These are phyloP conservation scores for Xylaria sp. DNA, from an alignment of 2,329 filamentous ascomycete species.

Conservation along the genomic window DNA sequence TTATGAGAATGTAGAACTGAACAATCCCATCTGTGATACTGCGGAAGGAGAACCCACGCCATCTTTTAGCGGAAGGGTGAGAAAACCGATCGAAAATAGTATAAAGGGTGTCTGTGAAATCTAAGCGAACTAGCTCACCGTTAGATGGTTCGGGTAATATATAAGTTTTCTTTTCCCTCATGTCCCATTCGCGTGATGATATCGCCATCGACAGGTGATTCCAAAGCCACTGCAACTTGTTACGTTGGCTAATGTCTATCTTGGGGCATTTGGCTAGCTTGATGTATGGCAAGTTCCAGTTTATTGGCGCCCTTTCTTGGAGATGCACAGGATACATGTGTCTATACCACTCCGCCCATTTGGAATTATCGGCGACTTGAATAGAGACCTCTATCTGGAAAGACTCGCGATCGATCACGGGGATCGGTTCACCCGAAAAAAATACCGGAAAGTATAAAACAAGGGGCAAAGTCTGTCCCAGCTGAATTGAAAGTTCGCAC, in stretches of 20 bases:
- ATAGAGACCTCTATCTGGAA: slow-evolving; percentile 57
- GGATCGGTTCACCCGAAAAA: slow-evolving; percentile 49
- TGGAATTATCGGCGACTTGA: slow-evolving; percentile 40
- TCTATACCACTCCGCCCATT: slow-evolving; percentile 11
- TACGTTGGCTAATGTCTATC: slow-evolving; percentile 16
- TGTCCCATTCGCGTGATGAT: slow-evolving; percentile 30
- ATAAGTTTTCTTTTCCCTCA: neutral
- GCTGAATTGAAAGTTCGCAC: slow-evolving; percentile 54
- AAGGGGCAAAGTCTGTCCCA: slow-evolving; percentile 47
- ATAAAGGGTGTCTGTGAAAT: slow-evolving; percentile 60
- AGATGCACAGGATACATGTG: slow-evolving; percentile 32
- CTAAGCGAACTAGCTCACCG: slow-evolving; percentile 50
- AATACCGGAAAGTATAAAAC: slow-evolving; percentile 54
- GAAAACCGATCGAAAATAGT: slow-evolving; percentile 57
- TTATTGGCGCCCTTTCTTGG: slow-evolving; percentile 6
- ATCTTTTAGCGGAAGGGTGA: slow-evolving; percentile 56
- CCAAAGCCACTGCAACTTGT: slow-evolving; percentile 14
- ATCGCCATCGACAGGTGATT: slow-evolving; percentile 27
- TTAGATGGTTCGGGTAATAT: slow-evolving; percentile 23
- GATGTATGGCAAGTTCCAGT: slow-evolving; percentile 37
- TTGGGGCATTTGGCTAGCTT: slow-evolving; percentile 24
- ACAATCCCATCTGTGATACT: slow-evolving; percentile 32
- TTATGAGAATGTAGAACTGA: too few species aligned
- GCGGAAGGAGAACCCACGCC: slow-evolving; percentile 55
- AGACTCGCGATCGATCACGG: slow-evolving; percentile 56